Percentiles rank a stretch among this genome's conserved stretches.
These are phyloP conservation scores for Neurospora sp. DNA, from an alignment of 495 filamentous ascomycete genomes.

Conservation along the genomic window DNA sequence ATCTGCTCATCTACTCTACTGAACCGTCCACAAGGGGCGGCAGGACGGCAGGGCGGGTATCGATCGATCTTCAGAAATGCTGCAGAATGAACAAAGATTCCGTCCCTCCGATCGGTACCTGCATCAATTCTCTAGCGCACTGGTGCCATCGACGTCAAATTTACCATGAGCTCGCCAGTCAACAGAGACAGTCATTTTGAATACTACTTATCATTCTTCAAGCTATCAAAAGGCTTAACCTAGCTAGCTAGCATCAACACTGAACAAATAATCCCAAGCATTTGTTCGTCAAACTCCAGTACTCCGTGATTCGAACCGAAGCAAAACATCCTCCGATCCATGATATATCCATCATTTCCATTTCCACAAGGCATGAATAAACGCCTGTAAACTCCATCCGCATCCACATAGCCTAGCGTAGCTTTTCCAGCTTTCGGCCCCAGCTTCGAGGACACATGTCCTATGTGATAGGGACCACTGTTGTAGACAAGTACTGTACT, in stretches of 20 bases:
- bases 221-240: not conserved
- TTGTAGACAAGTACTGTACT: not conserved
- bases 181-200: too few species aligned
- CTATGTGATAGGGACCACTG: not conserved
- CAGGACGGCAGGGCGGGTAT: not conserved
- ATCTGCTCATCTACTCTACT: not conserved
- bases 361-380: not conserved
- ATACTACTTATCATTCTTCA: not conserved
- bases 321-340: not conserved
- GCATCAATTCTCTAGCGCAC: not conserved
- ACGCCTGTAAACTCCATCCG: not conserved
- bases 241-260: not conserved
- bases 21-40: not conserved
- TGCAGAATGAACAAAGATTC: not conserved
- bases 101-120: not conserved
- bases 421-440: not conserved
- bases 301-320: not conserved
- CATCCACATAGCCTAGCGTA: not conserved
- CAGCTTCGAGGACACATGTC: not conserved
- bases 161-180: rapidly evolving
- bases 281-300: not conserved
- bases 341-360: not conserved
- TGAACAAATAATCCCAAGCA: not conserved
- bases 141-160: too few species aligned
- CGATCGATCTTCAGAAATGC: not conserved